Conservation (phyloP, 208 protist genomes). For the Trypanosoma avium region DNA sequence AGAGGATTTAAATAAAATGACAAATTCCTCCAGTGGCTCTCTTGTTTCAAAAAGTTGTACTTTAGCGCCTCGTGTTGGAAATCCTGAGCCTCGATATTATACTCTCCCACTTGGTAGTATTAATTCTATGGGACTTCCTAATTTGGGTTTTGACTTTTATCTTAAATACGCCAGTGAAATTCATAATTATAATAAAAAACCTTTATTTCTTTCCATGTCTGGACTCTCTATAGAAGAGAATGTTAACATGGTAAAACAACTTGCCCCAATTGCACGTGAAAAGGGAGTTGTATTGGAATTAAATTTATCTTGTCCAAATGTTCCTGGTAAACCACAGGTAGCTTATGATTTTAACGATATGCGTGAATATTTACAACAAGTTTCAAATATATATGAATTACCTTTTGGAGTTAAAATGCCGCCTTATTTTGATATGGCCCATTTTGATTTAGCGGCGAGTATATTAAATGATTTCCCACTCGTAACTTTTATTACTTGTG, state of each 20-base stretch:
- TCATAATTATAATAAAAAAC: conserved; percentile 64
- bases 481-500: conserved; percentile 83
- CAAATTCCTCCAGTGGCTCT: conserved; percentile 57
- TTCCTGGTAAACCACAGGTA: conserved; percentile 89
- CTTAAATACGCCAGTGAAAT: conserved; percentile 24
- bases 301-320: conserved; percentile 90
- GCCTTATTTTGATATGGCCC: conserved; percentile 89
- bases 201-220: conserved; percentile 83
- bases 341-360: conserved; percentile 84
- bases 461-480: conserved; percentile 84
- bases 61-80: conserved; percentile 55
- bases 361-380: conserved; percentile 57
- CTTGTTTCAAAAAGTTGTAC: conserved; percentile 90
- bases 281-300: conserved; percentile 78
- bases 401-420: conserved; percentile 91
- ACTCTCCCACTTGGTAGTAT: conserved; percentile 74
- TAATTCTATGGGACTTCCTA: conserved; percentile 90
- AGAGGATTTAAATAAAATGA: conserved; percentile 62
- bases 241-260: conserved; percentile 54
- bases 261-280: conserved; percentile 51
- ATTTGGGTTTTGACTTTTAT: conserved; percentile 86
- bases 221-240: conserved; percentile 82
- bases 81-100: conserved; percentile 81
- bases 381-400: conserved; percentile 60
- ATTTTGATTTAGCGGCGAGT: conserved; percentile 81